Conservation (phyloP, 345 rosid species). For the Linum tenue region DNA sequence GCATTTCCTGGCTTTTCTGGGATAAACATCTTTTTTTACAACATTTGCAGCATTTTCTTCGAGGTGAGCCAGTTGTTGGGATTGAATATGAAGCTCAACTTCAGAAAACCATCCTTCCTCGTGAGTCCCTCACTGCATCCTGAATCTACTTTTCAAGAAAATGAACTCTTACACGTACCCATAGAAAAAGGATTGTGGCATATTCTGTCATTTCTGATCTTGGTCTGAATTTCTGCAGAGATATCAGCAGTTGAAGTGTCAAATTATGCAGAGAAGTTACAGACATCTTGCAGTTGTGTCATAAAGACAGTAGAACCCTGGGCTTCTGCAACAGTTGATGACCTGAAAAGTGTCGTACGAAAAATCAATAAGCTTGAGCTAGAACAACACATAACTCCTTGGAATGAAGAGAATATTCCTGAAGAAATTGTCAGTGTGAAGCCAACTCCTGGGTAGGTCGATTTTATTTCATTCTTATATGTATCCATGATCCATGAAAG, state of each 20-base stretch:
- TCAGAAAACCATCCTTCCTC: constrained; percentile 74
- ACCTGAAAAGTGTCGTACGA: constrained; percentile 40
- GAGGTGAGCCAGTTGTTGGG: constrained; percentile 75
- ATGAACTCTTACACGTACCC: not conserved
- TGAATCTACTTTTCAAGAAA: constrained; percentile 1
- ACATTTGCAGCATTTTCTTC: constrained; percentile 59
- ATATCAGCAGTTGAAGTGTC: constrained; percentile 74
- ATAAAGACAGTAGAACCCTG: constrained; percentile 77
- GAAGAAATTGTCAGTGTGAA: constrained; percentile 64
- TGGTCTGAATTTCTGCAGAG: constrained; percentile 32
- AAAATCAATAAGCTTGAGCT: constrained; percentile 56
- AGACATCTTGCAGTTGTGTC: constrained; percentile 63
- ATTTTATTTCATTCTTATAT: not conserved
- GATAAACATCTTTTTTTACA: constrained; percentile 3
- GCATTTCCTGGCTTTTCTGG: not conserved
- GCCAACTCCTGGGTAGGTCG: constrained; percentile 69
- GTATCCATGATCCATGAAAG: not conserved
- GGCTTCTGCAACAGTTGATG: constrained; percentile 55
- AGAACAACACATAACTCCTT: constrained; percentile 50
- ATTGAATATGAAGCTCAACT: constrained; percentile 85
- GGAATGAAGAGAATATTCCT: constrained; percentile 82
- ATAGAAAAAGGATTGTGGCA: not conserved
- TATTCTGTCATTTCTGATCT: not conserved
- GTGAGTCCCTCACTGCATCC: constrained; percentile 39
- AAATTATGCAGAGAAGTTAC: constrained; percentile 62